phyloP scores from a whole-genome alignment of 192 early-diverging fungal genomes.

The Linderina pennispora region DNA sequence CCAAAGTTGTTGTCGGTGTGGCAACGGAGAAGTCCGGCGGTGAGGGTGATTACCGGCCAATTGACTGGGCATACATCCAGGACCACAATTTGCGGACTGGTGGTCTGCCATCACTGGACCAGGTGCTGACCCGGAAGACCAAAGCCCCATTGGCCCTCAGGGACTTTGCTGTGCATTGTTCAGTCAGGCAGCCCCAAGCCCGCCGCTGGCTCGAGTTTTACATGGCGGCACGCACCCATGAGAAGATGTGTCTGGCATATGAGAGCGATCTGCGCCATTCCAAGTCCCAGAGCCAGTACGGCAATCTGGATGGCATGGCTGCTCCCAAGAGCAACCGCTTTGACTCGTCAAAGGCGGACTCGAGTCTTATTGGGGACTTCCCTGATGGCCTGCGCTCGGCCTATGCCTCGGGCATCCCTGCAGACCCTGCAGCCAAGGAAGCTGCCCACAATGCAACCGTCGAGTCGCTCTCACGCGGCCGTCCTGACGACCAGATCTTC shows the following conservation, averaged over 20 bases:
- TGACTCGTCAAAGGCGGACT: neutral
- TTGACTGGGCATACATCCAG: constrained; percentile 49
- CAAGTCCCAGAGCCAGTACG: constrained; percentile 45
- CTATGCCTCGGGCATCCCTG: neutral
- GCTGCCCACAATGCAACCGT: constrained; percentile 37
- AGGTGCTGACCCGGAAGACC: constrained; percentile 42
- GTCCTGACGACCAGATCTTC: constrained; percentile 8
- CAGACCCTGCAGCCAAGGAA: constrained; percentile 9
- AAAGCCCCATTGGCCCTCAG: constrained; percentile 41
- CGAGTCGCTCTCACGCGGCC: constrained; percentile 31
- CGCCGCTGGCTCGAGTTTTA: constrained; percentile 49
- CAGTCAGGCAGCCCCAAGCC: constrained; percentile 48
- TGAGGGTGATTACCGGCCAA: no score
- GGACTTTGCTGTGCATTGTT: constrained; percentile 48
- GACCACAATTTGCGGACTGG: constrained; percentile 48
- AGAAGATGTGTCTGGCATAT: constrained; percentile 47
- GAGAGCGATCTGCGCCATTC: constrained; percentile 45
- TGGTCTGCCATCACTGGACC: constrained; percentile 47
- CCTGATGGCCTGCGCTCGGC: neutral
- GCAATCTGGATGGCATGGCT: constrained; percentile 12
- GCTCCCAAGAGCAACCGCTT: neutral
- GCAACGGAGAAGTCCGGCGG: no score
- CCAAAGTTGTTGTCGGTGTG: neutral
- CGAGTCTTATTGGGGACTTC: neutral
- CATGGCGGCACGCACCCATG: constrained; percentile 45